Conservation (phyloP, 305 asterid genomes). For the Fraxinus paxiana region DNA sequence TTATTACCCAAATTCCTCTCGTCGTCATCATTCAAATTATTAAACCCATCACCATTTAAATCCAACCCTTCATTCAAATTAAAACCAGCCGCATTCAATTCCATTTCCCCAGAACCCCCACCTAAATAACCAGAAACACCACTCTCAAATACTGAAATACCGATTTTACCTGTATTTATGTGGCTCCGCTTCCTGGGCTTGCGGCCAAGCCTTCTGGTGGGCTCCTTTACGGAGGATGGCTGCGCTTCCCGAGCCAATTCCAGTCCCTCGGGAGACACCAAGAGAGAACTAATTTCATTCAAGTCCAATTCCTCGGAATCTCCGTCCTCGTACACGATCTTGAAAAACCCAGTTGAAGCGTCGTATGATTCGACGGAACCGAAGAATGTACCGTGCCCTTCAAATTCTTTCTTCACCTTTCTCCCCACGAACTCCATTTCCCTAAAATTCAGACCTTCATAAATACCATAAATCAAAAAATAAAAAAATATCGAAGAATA, state of each 20-base stretch:
- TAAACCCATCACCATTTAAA: constrained; percentile 35
- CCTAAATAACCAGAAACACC: constrained; percentile 27
- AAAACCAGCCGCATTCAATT: constrained; percentile 34
- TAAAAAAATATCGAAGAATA: neutral
- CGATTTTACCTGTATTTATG: constrained; percentile 26
- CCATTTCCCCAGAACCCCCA: constrained; percentile 32
- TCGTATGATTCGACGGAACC: constrained; percentile 60
- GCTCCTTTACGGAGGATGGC: constrained; percentile 15
- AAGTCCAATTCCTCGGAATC: constrained; percentile 58
- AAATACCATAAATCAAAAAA: constrained; percentile 16
- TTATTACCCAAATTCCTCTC: constrained; percentile 20
- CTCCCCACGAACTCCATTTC: constrained; percentile 72
- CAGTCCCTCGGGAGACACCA: constrained; percentile 27
- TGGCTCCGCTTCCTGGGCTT: constrained; percentile 45
- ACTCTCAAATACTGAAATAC: constrained; percentile 29
- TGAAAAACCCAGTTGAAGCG: constrained; percentile 44
- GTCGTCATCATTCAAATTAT: constrained; percentile 23
- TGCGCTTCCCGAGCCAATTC: constrained; percentile 20
- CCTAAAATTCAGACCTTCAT: constrained; percentile 20
- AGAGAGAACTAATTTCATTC: constrained; percentile 36
- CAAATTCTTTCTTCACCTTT: constrained; percentile 54
- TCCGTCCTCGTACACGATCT: constrained; percentile 67
- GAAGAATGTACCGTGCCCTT: constrained; percentile 38
- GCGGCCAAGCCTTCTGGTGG: constrained; percentile 31
- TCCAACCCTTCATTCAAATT: constrained; percentile 57